Evolutionary conservation across 371 early-diverging fungal genomes (phyloP), one percentile per base, ranked within the genome.

Genomic region (Syncephalastrum sp.): DNA sequence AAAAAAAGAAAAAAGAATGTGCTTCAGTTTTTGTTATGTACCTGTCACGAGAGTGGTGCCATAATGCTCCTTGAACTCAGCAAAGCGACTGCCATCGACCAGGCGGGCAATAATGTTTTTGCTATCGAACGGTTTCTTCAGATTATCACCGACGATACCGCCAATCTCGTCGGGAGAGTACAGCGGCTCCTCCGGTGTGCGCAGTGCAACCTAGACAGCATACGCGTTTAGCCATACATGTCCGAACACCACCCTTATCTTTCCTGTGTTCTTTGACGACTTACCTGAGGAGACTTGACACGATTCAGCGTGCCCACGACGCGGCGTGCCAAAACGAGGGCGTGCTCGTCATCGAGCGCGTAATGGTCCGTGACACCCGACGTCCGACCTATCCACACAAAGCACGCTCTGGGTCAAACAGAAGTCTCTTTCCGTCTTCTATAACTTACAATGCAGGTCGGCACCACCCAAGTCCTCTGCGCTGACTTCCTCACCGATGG

Each of bases 381-480:
- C 12, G 88, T 90, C 58, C 90, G 84, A 64, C 77, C 79, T 69
- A 21, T 21, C 21, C 16, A 42, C 53, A 69, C 8, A 50, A 15
- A 52, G 17, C n/a, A 25, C 27, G 13, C 33, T 10, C 17, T 16
- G 5, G 17, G 17, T 52, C 41, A 33, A 12, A 7, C 23, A 48
- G 29, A n/a, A 27, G 41, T 21, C 19, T 23, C 42, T 16, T 27
- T 55, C 15, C 19, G 7, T 6, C 46, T 16, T n/a, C 10, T 2
- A 4, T 15, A 16, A 65, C 76, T 81, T 79, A 84, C 97, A 95
- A 71, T 98, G 99, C 67, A 97, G 82, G 70, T 97, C 98, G 15
- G 93, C 98, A 50, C 98, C 98, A 61, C 98, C 98, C 49, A 98
- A 83, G 27, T 96, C 94, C 73, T 98, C 98, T 10, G 95, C 94